Conservation (phyloP, 352 stramenopile genomes). For the Chloridella minuta region DNA sequence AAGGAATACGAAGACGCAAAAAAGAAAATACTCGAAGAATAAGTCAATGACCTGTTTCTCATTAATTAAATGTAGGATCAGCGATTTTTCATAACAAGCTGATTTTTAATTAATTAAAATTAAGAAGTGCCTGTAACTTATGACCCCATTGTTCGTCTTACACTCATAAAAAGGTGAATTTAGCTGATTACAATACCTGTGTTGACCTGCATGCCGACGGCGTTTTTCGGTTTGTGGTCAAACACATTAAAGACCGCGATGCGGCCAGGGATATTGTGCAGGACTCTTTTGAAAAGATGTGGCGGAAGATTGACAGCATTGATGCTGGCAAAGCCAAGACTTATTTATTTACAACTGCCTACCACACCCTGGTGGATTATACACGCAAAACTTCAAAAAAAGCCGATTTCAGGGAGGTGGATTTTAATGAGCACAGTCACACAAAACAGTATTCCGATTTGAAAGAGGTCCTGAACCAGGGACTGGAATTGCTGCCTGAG, state of each 20-base stretch:
- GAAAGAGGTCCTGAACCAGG: background rate
- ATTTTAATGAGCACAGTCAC: background rate
- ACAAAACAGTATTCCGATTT: background rate
- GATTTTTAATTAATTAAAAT: background rate
- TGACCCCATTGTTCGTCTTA: background rate
- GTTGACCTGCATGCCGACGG: background rate
- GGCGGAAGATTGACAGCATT: background rate
- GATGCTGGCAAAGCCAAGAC: background rate
- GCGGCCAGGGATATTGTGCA: background rate
- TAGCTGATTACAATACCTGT: background rate
- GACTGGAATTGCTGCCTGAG: background rate
- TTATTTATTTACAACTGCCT: background rate
- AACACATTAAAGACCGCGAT: background rate
- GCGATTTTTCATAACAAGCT: too few relatives aligned
- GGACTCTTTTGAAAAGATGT: background rate
- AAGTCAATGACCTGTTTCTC: too few relatives aligned
- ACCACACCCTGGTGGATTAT: background rate
- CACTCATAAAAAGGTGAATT: background rate
- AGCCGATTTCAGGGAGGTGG: background rate
- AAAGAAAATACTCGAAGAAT: too few relatives aligned
- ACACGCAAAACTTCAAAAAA: background rate
- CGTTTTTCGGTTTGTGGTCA: background rate
- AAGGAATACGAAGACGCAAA: too few relatives aligned
- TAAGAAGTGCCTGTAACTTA: background rate
- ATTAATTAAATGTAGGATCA: too few relatives aligned